phyloP scores from a whole-genome alignment of 164 flowering plant genomes.

The Umbellularia californica region DNA sequence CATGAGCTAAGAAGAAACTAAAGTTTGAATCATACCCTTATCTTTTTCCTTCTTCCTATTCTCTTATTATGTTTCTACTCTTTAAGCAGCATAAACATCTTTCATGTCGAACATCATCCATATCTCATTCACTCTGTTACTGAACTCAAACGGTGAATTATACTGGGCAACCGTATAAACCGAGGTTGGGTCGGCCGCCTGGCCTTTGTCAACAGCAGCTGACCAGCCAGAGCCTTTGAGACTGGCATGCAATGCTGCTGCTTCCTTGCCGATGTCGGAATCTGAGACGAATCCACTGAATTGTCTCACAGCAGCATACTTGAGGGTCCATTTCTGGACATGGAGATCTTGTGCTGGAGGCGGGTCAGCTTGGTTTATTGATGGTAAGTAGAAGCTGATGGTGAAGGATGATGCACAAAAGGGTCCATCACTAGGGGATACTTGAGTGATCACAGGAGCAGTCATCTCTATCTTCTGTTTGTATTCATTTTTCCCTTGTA shows the following conservation, averaged over 20 bases:
- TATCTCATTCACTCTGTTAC: conserved; percentile 78
- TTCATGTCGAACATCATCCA: conserved; percentile 64
- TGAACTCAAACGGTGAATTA: conserved; percentile 82
- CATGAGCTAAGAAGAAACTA: not conserved
- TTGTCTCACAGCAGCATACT: conserved; percentile 68
- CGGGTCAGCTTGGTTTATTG: conserved; percentile 61
- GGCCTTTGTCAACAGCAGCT: conserved; percentile 41
- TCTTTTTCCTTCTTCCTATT: not conserved
- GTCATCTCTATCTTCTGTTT: conserved; percentile 74
- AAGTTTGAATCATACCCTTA: not conserved
- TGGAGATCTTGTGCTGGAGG: conserved; percentile 72
- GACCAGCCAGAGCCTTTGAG: conserved; percentile 57
- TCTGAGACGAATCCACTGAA: conserved; percentile 72
- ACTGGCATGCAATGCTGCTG: conserved; percentile 57
- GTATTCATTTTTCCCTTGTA: conserved; percentile 75
- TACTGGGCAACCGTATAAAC: conserved; percentile 75
- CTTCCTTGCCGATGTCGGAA: conserved; percentile 53
- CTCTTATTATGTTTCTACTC: not conserved
- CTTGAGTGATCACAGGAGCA: conserved; percentile 74
- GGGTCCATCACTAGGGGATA: conserved; percentile 82
- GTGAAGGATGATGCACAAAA: conserved; percentile 69
- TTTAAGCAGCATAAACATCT: conserved; percentile 16
- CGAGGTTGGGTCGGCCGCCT: conserved; percentile 24
- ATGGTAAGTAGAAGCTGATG: conserved; percentile 80
- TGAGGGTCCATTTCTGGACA: conserved; percentile 55